A percentile compares a stretch with the other conserved stretches of the same genome.
phyloP scores from a whole-genome alignment of 768 basidiomycete species.

The Auriculariales sp. region DNA sequence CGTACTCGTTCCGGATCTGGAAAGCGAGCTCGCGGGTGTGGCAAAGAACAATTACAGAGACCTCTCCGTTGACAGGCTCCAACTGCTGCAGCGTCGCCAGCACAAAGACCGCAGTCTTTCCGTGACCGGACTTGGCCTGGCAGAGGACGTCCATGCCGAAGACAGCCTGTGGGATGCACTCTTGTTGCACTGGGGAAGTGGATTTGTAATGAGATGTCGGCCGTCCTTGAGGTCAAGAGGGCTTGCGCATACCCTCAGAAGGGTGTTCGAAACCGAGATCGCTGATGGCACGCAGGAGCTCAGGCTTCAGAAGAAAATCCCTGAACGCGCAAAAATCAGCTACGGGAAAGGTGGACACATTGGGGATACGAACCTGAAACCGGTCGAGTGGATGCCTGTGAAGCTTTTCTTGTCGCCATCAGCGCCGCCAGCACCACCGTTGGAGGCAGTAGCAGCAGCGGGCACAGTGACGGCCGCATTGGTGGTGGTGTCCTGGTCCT shows the following conservation, averaged over 20 bases:
- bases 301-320: slow-evolving; percentile 96
- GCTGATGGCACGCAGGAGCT: slow-evolving; percentile 91
- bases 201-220: slow-evolving; percentile 2
- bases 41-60: slow-evolving; percentile 93
- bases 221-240: neutral
- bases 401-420: slow-evolving; percentile 95
- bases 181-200: slow-evolving; percentile 74
- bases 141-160: slow-evolving; percentile 99
- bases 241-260: slow-evolving; percentile 66
- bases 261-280: slow-evolving; percentile 99
- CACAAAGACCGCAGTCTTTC: slow-evolving; percentile 98
- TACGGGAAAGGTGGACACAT: slow-evolving; percentile 10
- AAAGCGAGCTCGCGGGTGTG: slow-evolving; percentile 98
- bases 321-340: slow-evolving; percentile 26
- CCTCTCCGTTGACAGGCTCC: slow-evolving; percentile 95
- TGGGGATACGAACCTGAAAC: slow-evolving; percentile 61
- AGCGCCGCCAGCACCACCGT: slow-evolving; percentile 33
- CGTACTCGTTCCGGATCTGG: slow-evolving; percentile 99
- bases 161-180: slow-evolving; percentile 99
- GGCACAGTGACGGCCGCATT: slow-evolving; percentile 25
- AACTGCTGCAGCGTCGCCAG: slow-evolving; percentile 95
- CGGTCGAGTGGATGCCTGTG: slow-evolving; percentile 99
- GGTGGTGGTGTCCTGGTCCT: slow-evolving; percentile 67
- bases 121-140: slow-evolving; percentile 97
- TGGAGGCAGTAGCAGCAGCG: slow-evolving; percentile 24